Evolutionary conservation across 2,329 filamentous ascomycete species (phyloP).

Genomic region (Geosmithia putterillii): DNA sequence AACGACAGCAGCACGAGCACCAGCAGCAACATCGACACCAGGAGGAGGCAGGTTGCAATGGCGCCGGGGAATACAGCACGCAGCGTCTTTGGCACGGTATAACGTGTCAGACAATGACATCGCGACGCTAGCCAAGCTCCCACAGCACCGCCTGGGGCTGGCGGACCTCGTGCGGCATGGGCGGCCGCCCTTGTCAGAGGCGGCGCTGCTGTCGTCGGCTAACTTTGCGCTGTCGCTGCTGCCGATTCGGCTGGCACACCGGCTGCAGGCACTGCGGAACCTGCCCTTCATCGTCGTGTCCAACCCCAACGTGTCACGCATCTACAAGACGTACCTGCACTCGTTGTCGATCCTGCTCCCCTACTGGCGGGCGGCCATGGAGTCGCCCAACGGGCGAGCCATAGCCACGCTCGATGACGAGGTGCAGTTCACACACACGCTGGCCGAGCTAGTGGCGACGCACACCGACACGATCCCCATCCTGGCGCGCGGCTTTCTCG

Average conservation of each 20-base stretch:
- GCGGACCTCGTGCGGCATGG: conserved; percentile 77
- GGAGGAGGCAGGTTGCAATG: too few species aligned
- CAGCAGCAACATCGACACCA: neutral
- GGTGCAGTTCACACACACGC: conserved; percentile 79
- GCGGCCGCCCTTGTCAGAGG: conserved; percentile 68
- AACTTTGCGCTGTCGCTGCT: conserved; percentile 93
- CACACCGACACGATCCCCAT: conserved; percentile 92
- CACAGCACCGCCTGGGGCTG: conserved; percentile 71
- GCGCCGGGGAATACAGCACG: neutral
- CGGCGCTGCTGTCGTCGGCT: conserved; percentile 75
- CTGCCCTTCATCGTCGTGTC: conserved; percentile 96
- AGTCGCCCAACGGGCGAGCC: conserved; percentile 12
- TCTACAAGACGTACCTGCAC: conserved; percentile 93
- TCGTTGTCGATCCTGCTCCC: conserved; percentile 83
- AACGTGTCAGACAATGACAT: conserved; percentile 62
- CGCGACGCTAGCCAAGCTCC: conserved; percentile 61
- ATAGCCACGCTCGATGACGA: conserved; percentile 66
- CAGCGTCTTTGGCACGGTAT: conserved; percentile 2
- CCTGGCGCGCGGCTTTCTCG: conserved; percentile 82
- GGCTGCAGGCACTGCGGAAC: conserved; percentile 85
- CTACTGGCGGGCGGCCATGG: conserved; percentile 45
- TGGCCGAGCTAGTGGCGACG: conserved; percentile 90
- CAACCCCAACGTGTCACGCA: conserved; percentile 88
- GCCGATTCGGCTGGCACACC: conserved; percentile 82
- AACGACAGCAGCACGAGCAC: neutral